Base-by-base conservation (phyloP, 345 rosid species). In the Sisymbrium irio region DNA sequence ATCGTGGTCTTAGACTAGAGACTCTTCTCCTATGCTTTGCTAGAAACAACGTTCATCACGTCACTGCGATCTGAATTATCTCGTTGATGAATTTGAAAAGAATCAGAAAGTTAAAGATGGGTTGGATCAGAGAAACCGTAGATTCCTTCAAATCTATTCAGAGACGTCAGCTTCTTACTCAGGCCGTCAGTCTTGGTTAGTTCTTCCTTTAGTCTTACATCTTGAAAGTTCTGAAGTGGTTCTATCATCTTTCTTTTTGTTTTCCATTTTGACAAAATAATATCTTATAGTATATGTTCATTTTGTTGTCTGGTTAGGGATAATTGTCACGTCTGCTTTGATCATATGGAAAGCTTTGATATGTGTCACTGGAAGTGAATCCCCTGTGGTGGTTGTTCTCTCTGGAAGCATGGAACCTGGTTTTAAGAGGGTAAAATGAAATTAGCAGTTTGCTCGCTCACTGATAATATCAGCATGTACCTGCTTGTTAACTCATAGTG, bases 371-470 rank as follows among this genome's bases (percentile, higher is more conserved):
- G 96, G 93, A 14, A 85, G 81, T 13, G 92, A 87, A 78, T 88
- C 95, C 0, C 95, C 93, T 0, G 85, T 85, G n/a, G 95, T 92
- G 7, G 97, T 90, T 68, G 89, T 87, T 70, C 87, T 93, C 14
- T 74, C 95, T n/a, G 91, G 74, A 37, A 90, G 97, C 54, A 88
- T 90, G 95, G 95, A 90, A 73, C 98, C 95, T 14, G 97, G 89
- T 58, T 90, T 92, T 77, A 73, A 85, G 74, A 76, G 91, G 75
- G 89, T 87, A 59, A 59, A 69, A 40, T 74, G 3, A 17, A 47
- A 22, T 22, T 22, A 22, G 25, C 25, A 22, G 25, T 22, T 22
- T 22, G 25, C 25, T 22, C 25, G 25, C 25, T 22, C 3, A 22
- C 25, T 22, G 25, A 22, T 22, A 22, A 22, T 22, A 1, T 22